Evolutionary conservation across 306 rosid species (phyloP).

Genomic region (Pachyrhizus erosus): DNA sequence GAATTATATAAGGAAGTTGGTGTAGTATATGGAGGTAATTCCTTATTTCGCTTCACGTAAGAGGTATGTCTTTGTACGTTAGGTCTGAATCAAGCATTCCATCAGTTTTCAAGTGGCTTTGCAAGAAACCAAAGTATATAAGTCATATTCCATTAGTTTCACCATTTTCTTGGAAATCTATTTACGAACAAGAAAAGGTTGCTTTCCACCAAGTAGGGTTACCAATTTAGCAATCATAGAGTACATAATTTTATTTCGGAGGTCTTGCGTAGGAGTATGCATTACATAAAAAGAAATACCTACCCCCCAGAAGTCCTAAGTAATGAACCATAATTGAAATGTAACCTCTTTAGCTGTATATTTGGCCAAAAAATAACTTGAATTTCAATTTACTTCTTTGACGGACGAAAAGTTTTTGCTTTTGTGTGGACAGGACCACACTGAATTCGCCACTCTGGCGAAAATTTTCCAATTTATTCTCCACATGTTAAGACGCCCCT

Average conservation of each 20-base stretch:
- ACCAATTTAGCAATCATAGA: not conserved
- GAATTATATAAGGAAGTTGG: not conserved
- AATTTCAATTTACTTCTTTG: too few species aligned
- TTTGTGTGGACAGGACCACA: not conserved
- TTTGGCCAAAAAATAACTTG: too few species aligned
- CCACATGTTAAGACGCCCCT: not conserved
- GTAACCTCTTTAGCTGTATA: too few species aligned
- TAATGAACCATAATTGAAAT: conserved; percentile 1
- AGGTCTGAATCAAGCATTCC: not conserved
- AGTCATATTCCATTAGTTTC: conserved; percentile 28
- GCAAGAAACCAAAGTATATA: not conserved
- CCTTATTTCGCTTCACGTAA: not conserved
- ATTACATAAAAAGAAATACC: not conserved
- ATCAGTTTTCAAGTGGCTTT: conserved; percentile 4
- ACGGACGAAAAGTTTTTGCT: too few species aligned
- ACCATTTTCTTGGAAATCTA: conserved; percentile 5
- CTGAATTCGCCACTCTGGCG: not conserved
- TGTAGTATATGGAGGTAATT: not conserved
- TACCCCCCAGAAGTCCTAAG: not conserved
- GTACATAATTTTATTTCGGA: not conserved
- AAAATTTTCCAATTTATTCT: not conserved
- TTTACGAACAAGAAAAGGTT: conserved; percentile 17
- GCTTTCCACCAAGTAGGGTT: not conserved
- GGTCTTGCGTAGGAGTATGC: not conserved
- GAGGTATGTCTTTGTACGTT: conserved; percentile 7